Base-by-base conservation (phyloP, 78 protist genomes). In the Speleostelium caveatum region DNA sequence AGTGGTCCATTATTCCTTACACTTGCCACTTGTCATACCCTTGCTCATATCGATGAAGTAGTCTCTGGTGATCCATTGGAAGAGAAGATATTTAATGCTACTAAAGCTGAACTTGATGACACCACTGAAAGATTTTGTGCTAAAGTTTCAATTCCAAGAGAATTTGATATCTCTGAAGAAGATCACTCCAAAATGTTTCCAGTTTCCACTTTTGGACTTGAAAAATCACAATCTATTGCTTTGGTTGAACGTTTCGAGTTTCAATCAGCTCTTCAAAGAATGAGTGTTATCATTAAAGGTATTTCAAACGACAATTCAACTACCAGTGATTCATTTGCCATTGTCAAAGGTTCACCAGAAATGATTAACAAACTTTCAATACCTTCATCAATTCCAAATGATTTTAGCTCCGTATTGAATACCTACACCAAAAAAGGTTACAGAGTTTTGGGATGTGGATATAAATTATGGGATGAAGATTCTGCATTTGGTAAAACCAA, bases 281-380 rank as follows among this genome's bases (percentile, higher is more conserved):
- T 97, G 97, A 56, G 96, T 36, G 96, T 94, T 17, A 87, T 95
- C 14, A 71, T 86, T 68, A 53, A 69, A 26, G 89, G 89, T 58
- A 72, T 72, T 53, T 14, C 53, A 14, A 45, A 45, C 6, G 53
- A 45, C 10, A 51, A 36, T 19, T 7, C 14, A 5, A 2, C 16
- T 0, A 49, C n/a, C 8, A 16, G 42, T 12, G 39, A 42, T 24
- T 85, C 73, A 24, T 30, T 63, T 39, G 74, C 76, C 3, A 51
- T 67, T 24, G 94, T 88, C 62, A 96, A 96, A 75, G 99, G 99
- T 6, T 66, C 99, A 12, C 98, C 98, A 6, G 99, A 97, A 69
- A 63, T 55, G 38, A 80, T 97, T 19, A 51, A 41, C 6, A 28
- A 55, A 3, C 85, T 95, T 16, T 95, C 95, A 51, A 24, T 45